Evolutionary conservation across 441 rosid genomes (phyloP).

Genomic region (Aquilaria agallochum): DNA sequence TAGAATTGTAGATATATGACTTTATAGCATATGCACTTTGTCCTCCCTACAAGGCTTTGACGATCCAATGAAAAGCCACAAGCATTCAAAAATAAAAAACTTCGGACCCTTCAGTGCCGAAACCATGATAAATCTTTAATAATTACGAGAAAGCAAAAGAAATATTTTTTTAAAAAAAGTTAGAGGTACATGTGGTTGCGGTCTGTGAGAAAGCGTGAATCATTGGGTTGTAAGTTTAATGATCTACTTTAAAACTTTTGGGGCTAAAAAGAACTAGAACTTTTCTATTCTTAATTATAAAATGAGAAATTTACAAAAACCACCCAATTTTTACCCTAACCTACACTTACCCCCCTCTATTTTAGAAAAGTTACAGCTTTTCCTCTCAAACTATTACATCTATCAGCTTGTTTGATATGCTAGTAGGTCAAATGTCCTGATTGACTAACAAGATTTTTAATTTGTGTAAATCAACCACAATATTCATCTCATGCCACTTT

Average conservation of each 20-base stretch:
- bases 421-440: too few relatives aligned
- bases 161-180: constrained; percentile 10
- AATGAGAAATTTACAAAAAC: too few relatives aligned
- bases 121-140: neutral
- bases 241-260: constrained; percentile 26
- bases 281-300: too few relatives aligned
- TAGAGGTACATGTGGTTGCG: neutral
- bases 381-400: too few relatives aligned
- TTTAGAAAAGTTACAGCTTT: too few relatives aligned
- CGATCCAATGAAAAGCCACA: neutral
- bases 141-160: neutral
- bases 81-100: constrained; percentile 17
- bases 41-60: constrained; percentile 17
- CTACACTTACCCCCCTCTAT: too few relatives aligned
- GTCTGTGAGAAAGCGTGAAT: constrained; percentile 16
- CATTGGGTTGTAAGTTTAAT: constrained; percentile 22
- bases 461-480: too few relatives aligned
- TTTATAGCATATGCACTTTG: constrained; percentile 15
- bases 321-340: too few relatives aligned
- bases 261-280: constrained; percentile 13
- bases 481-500: too few relatives aligned
- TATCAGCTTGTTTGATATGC: too few relatives aligned
- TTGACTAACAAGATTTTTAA: too few relatives aligned
- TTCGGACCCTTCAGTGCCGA: constrained; percentile 23
- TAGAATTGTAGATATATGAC: too few relatives aligned